A percentile compares a stretch with the other conserved stretches of the same genome.
Conservation (phyloP, 2,329 filamentous ascomycete species). For the Botrytis aclada region DNA sequence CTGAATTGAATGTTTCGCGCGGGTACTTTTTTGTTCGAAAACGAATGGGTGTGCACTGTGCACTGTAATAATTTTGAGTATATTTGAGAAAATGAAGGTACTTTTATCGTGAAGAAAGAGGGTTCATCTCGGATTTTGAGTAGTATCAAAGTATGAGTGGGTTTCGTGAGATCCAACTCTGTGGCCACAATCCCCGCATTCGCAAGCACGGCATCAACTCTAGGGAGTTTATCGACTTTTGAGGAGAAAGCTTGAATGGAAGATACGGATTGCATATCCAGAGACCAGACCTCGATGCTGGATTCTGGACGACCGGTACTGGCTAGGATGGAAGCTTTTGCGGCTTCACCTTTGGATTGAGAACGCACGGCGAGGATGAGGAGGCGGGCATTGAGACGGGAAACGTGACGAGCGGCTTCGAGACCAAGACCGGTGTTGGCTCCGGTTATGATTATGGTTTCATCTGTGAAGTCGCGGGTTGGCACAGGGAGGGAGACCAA, state of each 20-base stretch:
- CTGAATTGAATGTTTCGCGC: background rate
- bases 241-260: constrained; percentile 25
- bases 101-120: background rate
- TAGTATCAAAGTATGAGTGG: background rate
- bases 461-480: constrained; percentile 17
- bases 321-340: constrained; percentile 35
- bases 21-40: background rate
- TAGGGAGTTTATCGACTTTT: constrained; percentile 34
- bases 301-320: constrained; percentile 20
- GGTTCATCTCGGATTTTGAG: background rate
- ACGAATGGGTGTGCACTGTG: background rate
- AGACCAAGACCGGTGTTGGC: constrained; percentile 26
- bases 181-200: constrained; percentile 39
- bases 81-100: background rate
- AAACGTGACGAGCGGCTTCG: constrained; percentile 39
- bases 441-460: constrained; percentile 19
- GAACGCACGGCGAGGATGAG: constrained; percentile 45
- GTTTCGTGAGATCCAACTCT: too few relatives aligned
- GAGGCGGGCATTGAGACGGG: constrained; percentile 37
- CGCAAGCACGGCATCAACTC: constrained; percentile 45
- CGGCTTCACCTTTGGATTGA: constrained; percentile 39
- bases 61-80: too few relatives aligned
- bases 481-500: constrained; percentile 20
- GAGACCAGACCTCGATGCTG: constrained; percentile 27
- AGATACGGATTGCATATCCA: constrained; percentile 25